A percentile compares a stretch with the other conserved stretches of the same genome.
phyloP scores from a whole-genome alignment of 495 filamentous ascomycete genomes.

The Penicillium lividum region DNA sequence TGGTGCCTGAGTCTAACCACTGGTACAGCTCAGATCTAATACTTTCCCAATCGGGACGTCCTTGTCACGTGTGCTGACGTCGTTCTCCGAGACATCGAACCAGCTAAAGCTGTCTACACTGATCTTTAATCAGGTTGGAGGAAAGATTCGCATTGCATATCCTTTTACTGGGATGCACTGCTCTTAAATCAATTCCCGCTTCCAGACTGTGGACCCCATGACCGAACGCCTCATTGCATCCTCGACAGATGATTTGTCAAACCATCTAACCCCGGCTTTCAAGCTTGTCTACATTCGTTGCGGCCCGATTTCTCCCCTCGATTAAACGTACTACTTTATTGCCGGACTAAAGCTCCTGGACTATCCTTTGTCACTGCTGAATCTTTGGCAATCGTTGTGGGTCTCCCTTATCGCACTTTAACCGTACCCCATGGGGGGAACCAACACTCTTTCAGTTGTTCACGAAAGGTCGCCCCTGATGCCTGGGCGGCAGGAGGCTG shows the following conservation, averaged over 20 bases:
- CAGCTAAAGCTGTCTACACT: not conserved
- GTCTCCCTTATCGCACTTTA: slow-evolving; percentile 8
- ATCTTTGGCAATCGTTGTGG: slow-evolving; percentile 11
- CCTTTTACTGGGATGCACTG: not conserved
- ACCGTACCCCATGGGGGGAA: slow-evolving; percentile 10
- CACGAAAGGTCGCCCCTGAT: slow-evolving; percentile 45
- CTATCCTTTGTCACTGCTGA: not conserved
- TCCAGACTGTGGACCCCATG: slow-evolving; percentile 6
- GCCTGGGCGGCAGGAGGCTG: slow-evolving; percentile 18
- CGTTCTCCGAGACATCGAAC: not conserved
- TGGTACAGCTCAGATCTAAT: not conserved
- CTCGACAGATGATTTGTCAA: slow-evolving; percentile 7
- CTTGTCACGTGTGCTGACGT: slow-evolving; percentile 9
- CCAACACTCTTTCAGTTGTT: slow-evolving; percentile 1
- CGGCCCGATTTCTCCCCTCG: not conserved
- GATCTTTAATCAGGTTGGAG: not conserved
- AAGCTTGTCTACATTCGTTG: not conserved
- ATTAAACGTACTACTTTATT: not conserved
- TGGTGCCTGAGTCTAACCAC: not conserved
- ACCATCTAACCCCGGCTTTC: not conserved
- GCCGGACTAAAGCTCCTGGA: not conserved
- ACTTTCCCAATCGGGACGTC: not conserved
- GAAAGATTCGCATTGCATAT: not conserved
- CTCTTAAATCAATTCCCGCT: not conserved
- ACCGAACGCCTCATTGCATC: slow-evolving; percentile 4